Evolutionary conservation across 2,329 filamentous ascomycete genomes (phyloP).

Genomic region (Lasiodiplodia gonubiensis): DNA sequence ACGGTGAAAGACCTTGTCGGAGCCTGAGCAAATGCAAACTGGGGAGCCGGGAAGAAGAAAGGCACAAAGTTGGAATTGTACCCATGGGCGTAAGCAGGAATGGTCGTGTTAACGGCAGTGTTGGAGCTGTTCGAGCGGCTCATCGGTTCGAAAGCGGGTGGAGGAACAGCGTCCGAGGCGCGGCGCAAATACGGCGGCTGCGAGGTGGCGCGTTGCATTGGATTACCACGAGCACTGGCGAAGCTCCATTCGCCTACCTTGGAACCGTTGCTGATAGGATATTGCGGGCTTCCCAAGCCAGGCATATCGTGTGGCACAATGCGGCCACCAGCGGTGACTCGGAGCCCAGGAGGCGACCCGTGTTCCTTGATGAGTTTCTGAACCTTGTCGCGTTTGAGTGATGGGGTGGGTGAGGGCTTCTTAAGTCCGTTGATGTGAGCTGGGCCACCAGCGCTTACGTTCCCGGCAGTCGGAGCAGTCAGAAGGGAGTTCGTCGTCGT

Average conservation of each 20-base stretch:
- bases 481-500: slow-evolving; percentile 1
- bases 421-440: slow-evolving; percentile 35
- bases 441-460: background rate
- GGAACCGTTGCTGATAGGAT: slow-evolving; percentile 36
- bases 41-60: slow-evolving; percentile 11
- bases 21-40: background rate
- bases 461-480: background rate
- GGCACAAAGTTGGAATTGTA: slow-evolving; percentile 6
- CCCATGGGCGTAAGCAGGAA: background rate
- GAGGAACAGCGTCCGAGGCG: slow-evolving; percentile 11
- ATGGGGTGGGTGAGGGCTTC: slow-evolving; percentile 55
- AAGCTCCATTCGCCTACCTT: slow-evolving; percentile 4
- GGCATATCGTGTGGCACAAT: slow-evolving; percentile 56
- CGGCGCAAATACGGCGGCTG: slow-evolving; percentile 21
- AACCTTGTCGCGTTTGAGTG: slow-evolving; percentile 56
- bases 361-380: slow-evolving; percentile 58
- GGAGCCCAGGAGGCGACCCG: slow-evolving; percentile 57
- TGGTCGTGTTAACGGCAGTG: slow-evolving; percentile 19
- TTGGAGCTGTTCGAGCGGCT: slow-evolving; percentile 25
- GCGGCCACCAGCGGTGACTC: slow-evolving; percentile 59
- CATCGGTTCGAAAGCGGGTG: slow-evolving; percentile 11
- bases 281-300: slow-evolving; percentile 40
- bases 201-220: slow-evolving; percentile 8
- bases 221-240: background rate
- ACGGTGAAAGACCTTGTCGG: slow-evolving; percentile 11